phyloP scores from a whole-genome alignment of 345 rosid genomes.

The Brassica napus region Da-Ae NC_063437.1:5094501-5095000 shows the following conservation, averaged over 20 bases:
- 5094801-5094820: background rate
- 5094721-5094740: constrained; percentile 75
- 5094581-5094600: background rate
- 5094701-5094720: constrained; percentile 62
- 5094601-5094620: constrained; percentile 51
- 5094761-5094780: constrained; percentile 79
- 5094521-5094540: background rate
- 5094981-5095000: constrained; percentile 33
- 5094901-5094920: constrained; percentile 67
- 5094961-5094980: constrained; percentile 28
- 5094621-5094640: constrained; percentile 54
- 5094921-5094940: constrained; percentile 52
- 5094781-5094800: constrained; percentile 61
- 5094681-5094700: constrained; percentile 62
- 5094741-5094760: constrained; percentile 76
- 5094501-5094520: background rate
- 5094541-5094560: constrained; percentile 1
- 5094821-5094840: background rate
- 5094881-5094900: constrained; percentile 88
- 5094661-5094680: constrained; percentile 73
- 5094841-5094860: constrained; percentile 1
- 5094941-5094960: constrained; percentile 39
- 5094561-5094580: background rate
- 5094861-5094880: constrained; percentile 50
- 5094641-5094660: constrained; percentile 84